phyloP scores from a whole-genome alignment of 1,284 basidiomycete genomes.

The Apiotrichum gamsii region DNA sequence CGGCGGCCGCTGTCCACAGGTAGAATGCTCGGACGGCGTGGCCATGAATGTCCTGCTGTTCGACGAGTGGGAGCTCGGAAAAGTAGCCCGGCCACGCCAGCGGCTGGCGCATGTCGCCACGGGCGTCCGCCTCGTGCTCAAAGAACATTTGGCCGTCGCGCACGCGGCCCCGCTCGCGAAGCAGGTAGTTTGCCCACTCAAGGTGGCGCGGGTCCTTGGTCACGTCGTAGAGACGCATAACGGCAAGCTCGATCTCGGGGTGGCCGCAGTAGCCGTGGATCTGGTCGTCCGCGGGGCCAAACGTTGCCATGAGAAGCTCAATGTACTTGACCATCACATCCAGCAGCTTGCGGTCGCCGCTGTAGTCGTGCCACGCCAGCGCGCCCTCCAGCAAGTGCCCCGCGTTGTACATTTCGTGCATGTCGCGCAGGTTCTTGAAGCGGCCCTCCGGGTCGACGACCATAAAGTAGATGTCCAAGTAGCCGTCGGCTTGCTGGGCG shows the following conservation, averaged over 20 bases:
- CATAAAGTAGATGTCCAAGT: constrained; percentile 34
- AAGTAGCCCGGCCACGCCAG: too few species aligned
- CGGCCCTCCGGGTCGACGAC: constrained; percentile 28
- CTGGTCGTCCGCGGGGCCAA: constrained; percentile 24
- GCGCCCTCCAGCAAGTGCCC: constrained; percentile 33
- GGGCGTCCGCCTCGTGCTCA: constrained; percentile 24
- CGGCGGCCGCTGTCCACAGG: constrained; percentile 29
- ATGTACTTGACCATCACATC: constrained; percentile 36
- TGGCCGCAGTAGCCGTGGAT: constrained; percentile 34
- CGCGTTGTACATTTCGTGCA: constrained; percentile 37
- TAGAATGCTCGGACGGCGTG: constrained; percentile 32
- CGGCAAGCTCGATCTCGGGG: constrained; percentile 36
- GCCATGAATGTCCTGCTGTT: constrained; percentile 27
- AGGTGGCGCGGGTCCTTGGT: constrained; percentile 26
- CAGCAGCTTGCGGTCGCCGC: constrained; percentile 25
- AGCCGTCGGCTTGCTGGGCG: constrained; percentile 32
- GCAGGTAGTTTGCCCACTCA: constrained; percentile 26
- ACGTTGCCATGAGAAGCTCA: constrained; percentile 22
- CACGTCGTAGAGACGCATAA: constrained; percentile 24
- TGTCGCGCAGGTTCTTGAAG: constrained; percentile 32
- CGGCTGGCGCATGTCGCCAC: constrained; percentile 14
- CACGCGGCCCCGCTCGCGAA: constrained; percentile 21
- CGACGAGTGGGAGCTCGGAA: constrained; percentile 22
- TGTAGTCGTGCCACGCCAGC: constrained; percentile 28
- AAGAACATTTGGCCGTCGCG: constrained; percentile 28